phyloP scores from a whole-genome alignment of 148 eudicot genomes.

The Vaccinium myrtillus region DNA sequence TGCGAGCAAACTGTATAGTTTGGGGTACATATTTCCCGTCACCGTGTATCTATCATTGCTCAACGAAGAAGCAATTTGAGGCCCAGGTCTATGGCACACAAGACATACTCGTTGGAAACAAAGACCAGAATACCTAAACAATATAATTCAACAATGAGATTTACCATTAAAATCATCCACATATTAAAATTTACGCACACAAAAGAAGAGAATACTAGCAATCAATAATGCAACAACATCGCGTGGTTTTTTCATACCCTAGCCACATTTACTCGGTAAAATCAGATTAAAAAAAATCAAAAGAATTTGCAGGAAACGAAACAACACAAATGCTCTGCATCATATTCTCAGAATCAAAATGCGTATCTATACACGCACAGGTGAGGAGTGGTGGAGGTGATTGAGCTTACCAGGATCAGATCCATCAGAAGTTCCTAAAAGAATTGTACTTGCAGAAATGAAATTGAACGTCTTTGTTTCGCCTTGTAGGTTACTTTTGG shows the following conservation, averaged over 20 bases:
- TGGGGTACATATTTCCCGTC: background rate
- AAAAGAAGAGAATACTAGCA: background rate
- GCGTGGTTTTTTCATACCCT: background rate
- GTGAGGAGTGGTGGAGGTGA: background rate
- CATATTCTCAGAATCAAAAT: background rate
- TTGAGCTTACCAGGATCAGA: background rate
- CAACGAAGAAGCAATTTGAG: background rate
- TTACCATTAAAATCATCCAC: background rate
- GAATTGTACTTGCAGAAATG: background rate
- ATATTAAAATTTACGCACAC: background rate
- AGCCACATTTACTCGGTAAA: background rate
- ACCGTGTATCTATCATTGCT: background rate
- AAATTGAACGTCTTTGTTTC: background rate
- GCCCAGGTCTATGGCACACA: background rate
- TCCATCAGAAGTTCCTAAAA: background rate
- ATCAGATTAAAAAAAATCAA: background rate
- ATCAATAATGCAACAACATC: background rate
- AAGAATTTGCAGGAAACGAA: conserved; percentile 4
- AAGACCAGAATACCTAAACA: background rate
- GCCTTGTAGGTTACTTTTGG: too few relatives aligned
- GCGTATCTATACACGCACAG: background rate
- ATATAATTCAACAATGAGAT: background rate
- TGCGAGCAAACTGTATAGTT: background rate
- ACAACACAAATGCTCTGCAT: background rate
- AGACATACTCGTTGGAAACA: background rate